Conservation (phyloP, 2,329 filamentous ascomycete genomes). For the Penicillium sp. region DNA sequence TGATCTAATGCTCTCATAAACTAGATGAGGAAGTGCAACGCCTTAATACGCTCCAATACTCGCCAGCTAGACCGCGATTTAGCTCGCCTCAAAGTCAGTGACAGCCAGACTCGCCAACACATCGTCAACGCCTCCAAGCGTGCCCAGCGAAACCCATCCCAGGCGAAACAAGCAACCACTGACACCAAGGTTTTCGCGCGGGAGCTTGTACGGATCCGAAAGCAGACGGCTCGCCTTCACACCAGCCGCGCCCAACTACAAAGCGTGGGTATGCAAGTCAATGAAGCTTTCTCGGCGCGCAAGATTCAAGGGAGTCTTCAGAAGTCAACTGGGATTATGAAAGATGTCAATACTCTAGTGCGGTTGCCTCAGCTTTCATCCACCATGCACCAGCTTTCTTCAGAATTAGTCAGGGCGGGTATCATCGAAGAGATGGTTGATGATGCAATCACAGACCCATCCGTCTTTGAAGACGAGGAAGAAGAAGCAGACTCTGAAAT, state of each 20-base stretch:
- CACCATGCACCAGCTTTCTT: conserved; percentile 84
- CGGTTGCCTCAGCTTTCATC: conserved; percentile 80
- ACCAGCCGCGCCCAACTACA: conserved; percentile 90
- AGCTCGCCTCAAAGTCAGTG: conserved; percentile 71
- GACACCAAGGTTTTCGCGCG: conserved; percentile 87
- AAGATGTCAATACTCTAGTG: conserved; percentile 86
- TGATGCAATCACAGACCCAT: conserved; percentile 75
- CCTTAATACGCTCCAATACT: conserved; percentile 82
- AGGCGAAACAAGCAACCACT: conserved; percentile 73
- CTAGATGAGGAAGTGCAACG: conserved; percentile 93
- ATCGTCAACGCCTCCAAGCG: conserved; percentile 83
- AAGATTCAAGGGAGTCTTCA: conserved; percentile 94
- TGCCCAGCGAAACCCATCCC: conserved; percentile 75
- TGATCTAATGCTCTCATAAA: conserved; percentile 8
- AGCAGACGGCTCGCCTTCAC: conserved; percentile 70
- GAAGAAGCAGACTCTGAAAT: conserved; percentile 83
- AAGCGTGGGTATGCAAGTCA: conserved; percentile 95
- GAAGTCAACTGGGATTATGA: conserved; percentile 90
- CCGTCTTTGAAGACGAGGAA: conserved; percentile 68
- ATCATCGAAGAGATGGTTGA: conserved; percentile 98
- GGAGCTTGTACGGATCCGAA: conserved; percentile 81
- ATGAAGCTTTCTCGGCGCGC: conserved; percentile 90
- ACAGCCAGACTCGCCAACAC: conserved; percentile 79
- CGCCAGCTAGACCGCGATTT: conserved; percentile 96
- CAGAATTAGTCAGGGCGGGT: conserved; percentile 89